A percentile compares a stretch with the other conserved stretches of the same genome.
phyloP scores from a whole-genome alignment of 345 rosid genomes.

The Zanthoxylum bungeanum region DNA sequence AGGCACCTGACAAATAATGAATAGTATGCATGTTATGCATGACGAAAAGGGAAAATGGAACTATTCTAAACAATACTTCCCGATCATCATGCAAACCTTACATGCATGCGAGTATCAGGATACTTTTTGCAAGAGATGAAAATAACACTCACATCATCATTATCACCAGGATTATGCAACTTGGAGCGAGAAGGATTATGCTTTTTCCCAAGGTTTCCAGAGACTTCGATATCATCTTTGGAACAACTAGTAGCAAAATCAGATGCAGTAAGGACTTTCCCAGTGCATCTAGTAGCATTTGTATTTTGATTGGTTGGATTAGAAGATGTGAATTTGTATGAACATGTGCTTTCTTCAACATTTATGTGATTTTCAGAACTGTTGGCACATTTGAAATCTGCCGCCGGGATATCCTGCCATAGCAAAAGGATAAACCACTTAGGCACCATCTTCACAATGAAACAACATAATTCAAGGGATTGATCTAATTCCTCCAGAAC shows the following conservation, averaged over 20 bases:
- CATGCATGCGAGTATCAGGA: background rate
- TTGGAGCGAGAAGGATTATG: conserved; percentile 36
- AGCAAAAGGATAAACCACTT: conserved; percentile 14
- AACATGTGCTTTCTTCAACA: conserved; percentile 68
- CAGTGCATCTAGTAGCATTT: conserved; percentile 32
- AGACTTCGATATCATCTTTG: conserved; percentile 41
- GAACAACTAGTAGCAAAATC: conserved; percentile 49
- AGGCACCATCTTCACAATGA: conserved; percentile 10
- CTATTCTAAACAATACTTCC: background rate
- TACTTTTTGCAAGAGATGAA: conserved; percentile 2
- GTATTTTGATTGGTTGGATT: conserved; percentile 33
- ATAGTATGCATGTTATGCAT: background rate
- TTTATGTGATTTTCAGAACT: conserved; percentile 39
- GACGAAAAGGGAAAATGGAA: background rate
- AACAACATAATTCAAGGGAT: background rate
- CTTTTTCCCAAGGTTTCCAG: conserved; percentile 29
- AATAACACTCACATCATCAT: conserved; percentile 43
- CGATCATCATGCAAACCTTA: background rate
- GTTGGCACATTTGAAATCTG: conserved; percentile 31
- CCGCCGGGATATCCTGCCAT: conserved; percentile 36
- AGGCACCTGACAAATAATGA: background rate
- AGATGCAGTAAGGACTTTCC: conserved; percentile 31
- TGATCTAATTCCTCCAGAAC: conserved; percentile 20
- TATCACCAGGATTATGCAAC: conserved; percentile 34
- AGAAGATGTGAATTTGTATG: conserved; percentile 45